Conservation (phyloP, 2,329 filamentous ascomycete genomes). For the Fusarium sp. region DNA sequence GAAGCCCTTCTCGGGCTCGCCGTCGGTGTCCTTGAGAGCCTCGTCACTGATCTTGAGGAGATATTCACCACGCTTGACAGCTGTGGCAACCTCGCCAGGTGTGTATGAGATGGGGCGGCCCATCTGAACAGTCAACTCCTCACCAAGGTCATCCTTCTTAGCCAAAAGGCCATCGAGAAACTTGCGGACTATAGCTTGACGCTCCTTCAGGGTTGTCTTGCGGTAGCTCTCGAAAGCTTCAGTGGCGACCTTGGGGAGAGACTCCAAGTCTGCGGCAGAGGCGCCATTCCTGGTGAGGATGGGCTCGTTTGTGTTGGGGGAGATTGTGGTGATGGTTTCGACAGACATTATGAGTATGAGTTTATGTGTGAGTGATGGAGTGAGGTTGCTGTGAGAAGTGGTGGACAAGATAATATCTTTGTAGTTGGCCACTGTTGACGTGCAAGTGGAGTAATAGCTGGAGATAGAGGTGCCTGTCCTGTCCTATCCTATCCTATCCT, state of each 20-base stretch:
- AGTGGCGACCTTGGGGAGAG: slow-evolving; percentile 78
- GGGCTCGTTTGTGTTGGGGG: slow-evolving; percentile 87
- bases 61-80: slow-evolving; percentile 87
- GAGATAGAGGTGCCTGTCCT: slow-evolving; percentile 2
- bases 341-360: slow-evolving; percentile 65
- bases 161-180: slow-evolving; percentile 78
- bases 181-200: slow-evolving; percentile 84
- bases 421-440: slow-evolving; percentile 32
- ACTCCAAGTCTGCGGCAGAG: slow-evolving; percentile 76
- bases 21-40: slow-evolving; percentile 81
- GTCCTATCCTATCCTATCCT: slow-evolving; percentile 11
- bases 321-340: slow-evolving; percentile 82
- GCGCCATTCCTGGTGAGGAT: slow-evolving; percentile 84
- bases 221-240: slow-evolving; percentile 83
- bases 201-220: slow-evolving; percentile 78
- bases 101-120: slow-evolving; percentile 91
- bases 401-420: slow-evolving; percentile 28
- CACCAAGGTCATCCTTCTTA: slow-evolving; percentile 82
- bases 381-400: slow-evolving; percentile 11
- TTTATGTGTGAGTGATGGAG: slow-evolving; percentile 10
- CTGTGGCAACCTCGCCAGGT: slow-evolving; percentile 85
- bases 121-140: slow-evolving; percentile 94
- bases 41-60: slow-evolving; percentile 86
- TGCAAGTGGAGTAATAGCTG: slow-evolving; percentile 43
- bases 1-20: slow-evolving; percentile 88